Base-by-base conservation (phyloP, 352 stramenopile species). In the Salisapilia sapeloensis region DNA sequence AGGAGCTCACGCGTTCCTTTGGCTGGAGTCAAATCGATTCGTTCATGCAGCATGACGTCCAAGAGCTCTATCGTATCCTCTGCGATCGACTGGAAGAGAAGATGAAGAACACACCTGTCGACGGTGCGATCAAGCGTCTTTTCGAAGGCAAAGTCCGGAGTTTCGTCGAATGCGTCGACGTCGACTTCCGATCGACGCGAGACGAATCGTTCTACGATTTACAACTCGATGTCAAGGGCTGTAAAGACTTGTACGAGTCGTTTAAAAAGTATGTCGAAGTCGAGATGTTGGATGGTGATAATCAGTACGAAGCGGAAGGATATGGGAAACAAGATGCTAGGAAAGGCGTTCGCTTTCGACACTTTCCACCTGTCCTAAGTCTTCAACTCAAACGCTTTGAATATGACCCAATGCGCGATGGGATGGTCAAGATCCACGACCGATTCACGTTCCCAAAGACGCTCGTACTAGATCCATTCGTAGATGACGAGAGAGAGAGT, bases 21-120 rank as follows among this genome's bases (percentile, higher is more conserved):
- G 84, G 79, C 0, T 96, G 87, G 87, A 89, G 67, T 24, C 62
- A 80, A 24, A 74, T 85, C 16, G 82, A 96, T 40, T 61, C 83
- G 13, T 94, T 93, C 51, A 89, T 89, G 59, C 84, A 96, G 51
- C 87, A 96, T 41, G 83, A 95, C 37, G 84, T 94, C 3, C 85
- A 96, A 44, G 76, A 92, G 38, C 59, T 92, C 6, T 89, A 92
- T 21, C 76, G 81, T 6, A 90, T 95, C 40, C 39, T 96, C 26
- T 92, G 82, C 29, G 84, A 95, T 38, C 75, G 85, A 11, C 50
- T 96, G 18, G 82, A 96, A 37, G 82, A 94, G 37, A 95, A 92
- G 42, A 93, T 92, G 80, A 95, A 95, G 50, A 50, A 67, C 28
- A 94, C 82, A 0, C 45, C 44, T 24, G 66, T 87, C 17, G 75